Evolutionary conservation across 1,284 basidiomycete genomes (phyloP), one percentile per base, ranked within the genome.

Genomic region (Trametes polyzona): DNA sequence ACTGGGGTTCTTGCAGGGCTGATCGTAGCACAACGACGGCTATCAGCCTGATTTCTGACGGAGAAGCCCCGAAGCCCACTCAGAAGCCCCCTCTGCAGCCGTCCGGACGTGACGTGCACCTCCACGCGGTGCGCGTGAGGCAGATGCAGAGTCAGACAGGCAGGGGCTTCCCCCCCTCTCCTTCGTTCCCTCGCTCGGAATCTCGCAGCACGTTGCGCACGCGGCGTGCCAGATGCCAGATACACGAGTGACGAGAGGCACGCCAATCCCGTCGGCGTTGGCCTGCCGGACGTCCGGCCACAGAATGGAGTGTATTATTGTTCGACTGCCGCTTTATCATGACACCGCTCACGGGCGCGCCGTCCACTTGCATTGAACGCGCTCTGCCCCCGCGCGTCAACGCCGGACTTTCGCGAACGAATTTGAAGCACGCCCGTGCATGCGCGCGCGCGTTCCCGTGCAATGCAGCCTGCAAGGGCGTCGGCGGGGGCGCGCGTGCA

Each of bases 31-130:
- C 40, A 52, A 55, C 58, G 55, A 60, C 61, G 61, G 61, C 61
- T 58, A 63, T 63, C 61, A 58, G 49, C 50, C 30, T 36, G 61
- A 63, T 58, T 63, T 63, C 61, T 63, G 61, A 63, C 61, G 53
- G 58, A 40, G 58, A 63, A 58, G 53, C 60, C 26, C 42, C 48
- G 58, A 63, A 63, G 58, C 55, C 9, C 9, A 33, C 30, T 24
- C 32, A 58, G 55, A 62, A 62, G 61, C 57, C 19, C n/a, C 23
- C 44, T 36, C 23, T 36, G 47, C 24, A 47, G 35, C 54, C 19
- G 52, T 52, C 24, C 23, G 43, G 42, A 37, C 50, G 44, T 59
- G 57, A 58, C 61, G 58, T 60, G 58, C 56, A 35, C 46, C 35
- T 35, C 52, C 61, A 63, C 61, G 61, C 55, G 61, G 58, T 48